phyloP scores from a whole-genome alignment of 129 eudicot genomes.

The Dittrichia graveolens region DNA sequence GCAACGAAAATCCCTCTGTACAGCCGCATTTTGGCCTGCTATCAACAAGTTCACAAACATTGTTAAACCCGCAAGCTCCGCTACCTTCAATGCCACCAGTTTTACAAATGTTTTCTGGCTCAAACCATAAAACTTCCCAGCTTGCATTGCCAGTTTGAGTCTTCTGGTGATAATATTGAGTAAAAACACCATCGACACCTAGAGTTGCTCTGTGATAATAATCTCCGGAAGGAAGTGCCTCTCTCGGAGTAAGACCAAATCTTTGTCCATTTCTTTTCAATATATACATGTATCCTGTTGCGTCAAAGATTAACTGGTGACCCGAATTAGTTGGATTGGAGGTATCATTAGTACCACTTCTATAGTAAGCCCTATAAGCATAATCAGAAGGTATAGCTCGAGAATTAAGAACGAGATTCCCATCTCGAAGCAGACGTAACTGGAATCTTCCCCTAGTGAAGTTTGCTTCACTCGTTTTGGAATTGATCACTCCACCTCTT shows the following conservation, averaged over 20 bases:
- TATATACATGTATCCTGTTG: conserved; percentile 40
- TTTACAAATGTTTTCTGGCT: conserved; percentile 50
- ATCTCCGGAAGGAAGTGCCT: conserved; percentile 19
- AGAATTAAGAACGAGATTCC: conserved; percentile 51
- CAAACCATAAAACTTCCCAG: conserved; percentile 37
- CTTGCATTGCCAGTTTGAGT: conserved; percentile 15
- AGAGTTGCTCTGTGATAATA: conserved; percentile 57
- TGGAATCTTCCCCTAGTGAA: conserved; percentile 55
- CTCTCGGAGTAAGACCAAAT: conserved; percentile 23
- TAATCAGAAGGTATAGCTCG: conserved; percentile 8
- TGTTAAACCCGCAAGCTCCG: conserved; percentile 71
- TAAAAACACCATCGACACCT: conserved; percentile 57
- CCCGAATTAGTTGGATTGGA: conserved; percentile 23
- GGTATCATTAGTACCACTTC: conserved; percentile 25
- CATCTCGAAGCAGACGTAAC: conserved; percentile 37
- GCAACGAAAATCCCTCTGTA: conserved; percentile 42
- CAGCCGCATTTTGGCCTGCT: conserved; percentile 51
- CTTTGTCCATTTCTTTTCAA: conserved; percentile 34
- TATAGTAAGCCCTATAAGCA: conserved; percentile 36
- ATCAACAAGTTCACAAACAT: conserved; percentile 43
- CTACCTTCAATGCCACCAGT: conserved; percentile 18
- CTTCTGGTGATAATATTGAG: conserved; percentile 47
- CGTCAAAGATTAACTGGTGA: conserved; percentile 30
- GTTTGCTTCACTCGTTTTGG: conserved; percentile 34
- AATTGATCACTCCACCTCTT: conserved; percentile 25